Evolutionary conservation across 441 rosid species (phyloP), one percentile per base, ranked within the genome.

Genomic region (Bruguiera hainesii): DNA sequence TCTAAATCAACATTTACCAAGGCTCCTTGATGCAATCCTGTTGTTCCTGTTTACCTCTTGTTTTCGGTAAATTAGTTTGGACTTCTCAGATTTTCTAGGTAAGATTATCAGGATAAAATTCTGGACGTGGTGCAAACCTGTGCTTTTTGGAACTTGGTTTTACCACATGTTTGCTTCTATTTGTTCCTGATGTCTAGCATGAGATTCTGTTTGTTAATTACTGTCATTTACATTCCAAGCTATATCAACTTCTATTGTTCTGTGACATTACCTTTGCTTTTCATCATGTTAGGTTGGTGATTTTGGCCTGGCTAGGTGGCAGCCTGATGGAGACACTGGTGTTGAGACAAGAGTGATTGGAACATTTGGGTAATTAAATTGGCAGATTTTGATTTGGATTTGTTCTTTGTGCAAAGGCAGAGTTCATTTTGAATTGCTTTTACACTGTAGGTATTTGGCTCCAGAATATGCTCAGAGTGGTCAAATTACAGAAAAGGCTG

Each of bases 301-400:
- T 82, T 96, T 96, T 70, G 99, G 99, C 70, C 82, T 96, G 23
- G 99, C 99, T 7, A 85, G 99, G 75, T 96, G 99, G 99, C 99
- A 96, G 74, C 99, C 99, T 57, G 98, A 96, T 75, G 99, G 97
- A 19, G 97, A 96, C 73, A 81, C 71, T 39, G 98, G 96, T 63
- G 97, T 89, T 61, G 97, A 96, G 61, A 96, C 99, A 46, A 83
- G 99, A 79, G 98, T 96, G 25, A 96, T 96, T 50, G 99, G 99
- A 81, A 96, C 99, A 30, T 93, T 96, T 55, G 99, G 99, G 98
- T 96, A 87, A 75, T 76, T 78, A 63, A 61, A 42, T 23, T 63
- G 63, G 58, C 53, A 25, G 21, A 28, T 64, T 56, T 57, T 33
- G 63, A 60, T 69, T 64, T 28, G 18, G 60, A 56, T 76, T 63